Base-by-base conservation (phyloP, 2,329 filamentous ascomycete genomes). In the Teratosphaeria nubilosa region DNA sequence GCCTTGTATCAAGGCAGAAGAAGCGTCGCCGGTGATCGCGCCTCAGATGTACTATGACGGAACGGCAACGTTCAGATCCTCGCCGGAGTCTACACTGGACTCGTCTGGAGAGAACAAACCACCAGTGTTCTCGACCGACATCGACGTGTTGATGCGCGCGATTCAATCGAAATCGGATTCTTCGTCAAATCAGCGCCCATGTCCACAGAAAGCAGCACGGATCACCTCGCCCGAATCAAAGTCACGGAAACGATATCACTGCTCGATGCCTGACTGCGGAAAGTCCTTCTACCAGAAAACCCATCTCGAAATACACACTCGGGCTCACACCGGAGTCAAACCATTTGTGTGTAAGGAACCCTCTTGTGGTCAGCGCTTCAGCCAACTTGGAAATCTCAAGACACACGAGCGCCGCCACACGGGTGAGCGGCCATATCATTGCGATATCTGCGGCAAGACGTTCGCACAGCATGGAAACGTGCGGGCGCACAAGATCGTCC, bases 231-330 rank as follows among this genome's bases (percentile, higher is more conserved):
- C 51, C 1, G 51, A 53, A 1, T 27, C 53, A 9, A 62, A 69
- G 67, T 45, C 75, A 59, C 79, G 81, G 67, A 94, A 85, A 72
- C 77, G 85, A 67, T 91, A 92, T 71, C 76, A 82, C 20, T 99
- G 94, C 74, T 81, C 80, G 22, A 80, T 90, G 45, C 81, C 84
- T 7, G 83, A 83, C 48, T 97, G 92, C 73, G 78, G 80, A 65
- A 95, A 94, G 77, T 84, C 82, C 61, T 97, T 96, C 73, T 84
- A 84, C 60, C 92, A 97, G 70, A 95, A 92, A 75, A 96, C 91
- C 1, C 92, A 97, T 67, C 80, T 96, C 11, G 88, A 94, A 61
- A 96, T 95, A 54, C 94, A 99, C 72, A 85, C 83, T 52, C 82
- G 91, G 63, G 86, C 88, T 4, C 94, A 99, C 73, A 96, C 90